A percentile compares a stretch with the other conserved stretches of the same genome.
These are phyloP conservation scores for Neofusicoccum laricinum DNA, from an alignment of 2,329 filamentous ascomycete genomes.

Conservation along the genomic window DNA sequence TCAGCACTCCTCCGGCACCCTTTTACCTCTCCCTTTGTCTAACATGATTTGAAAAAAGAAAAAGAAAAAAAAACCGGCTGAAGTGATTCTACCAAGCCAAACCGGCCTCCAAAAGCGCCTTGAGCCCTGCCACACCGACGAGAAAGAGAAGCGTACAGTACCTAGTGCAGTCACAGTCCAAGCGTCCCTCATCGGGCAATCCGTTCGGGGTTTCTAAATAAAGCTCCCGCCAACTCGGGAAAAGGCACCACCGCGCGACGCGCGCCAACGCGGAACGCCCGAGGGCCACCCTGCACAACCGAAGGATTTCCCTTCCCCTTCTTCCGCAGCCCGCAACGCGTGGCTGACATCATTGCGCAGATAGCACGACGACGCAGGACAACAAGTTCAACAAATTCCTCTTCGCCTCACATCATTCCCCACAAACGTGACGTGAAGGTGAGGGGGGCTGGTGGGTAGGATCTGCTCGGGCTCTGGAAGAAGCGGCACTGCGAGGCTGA, in stretches of 20 bases:
- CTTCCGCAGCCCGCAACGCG: not conserved
- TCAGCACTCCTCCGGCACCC: too few species aligned
- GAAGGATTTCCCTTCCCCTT: not conserved
- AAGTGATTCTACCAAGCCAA: too few species aligned
- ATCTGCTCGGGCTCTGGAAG: too few species aligned
- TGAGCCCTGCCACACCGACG: too few species aligned
- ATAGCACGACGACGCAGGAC: not conserved
- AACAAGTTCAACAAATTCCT: not conserved
- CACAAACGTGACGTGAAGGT: too few species aligned
- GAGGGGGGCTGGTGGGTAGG: too few species aligned
- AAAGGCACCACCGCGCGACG: not conserved
- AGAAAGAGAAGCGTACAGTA: not conserved
- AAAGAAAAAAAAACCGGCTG: too few species aligned
- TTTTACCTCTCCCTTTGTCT: not conserved
- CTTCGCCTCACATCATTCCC: not conserved
- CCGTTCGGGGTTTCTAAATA: not conserved
- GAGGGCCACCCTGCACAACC: not conserved
- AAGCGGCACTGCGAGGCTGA: too few species aligned
- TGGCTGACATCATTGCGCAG: not conserved
- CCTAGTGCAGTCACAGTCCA: not conserved
- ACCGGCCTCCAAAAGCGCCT: too few species aligned
- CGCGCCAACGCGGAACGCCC: too few species aligned
- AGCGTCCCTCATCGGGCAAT: not conserved
- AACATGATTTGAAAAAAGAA: not conserved
- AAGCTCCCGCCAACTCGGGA: not conserved